Percentiles rank a stretch among this genome's conserved stretches.
Conservation (phyloP, 306 rosid species). For the Oemleria cerasiformis region DNA sequence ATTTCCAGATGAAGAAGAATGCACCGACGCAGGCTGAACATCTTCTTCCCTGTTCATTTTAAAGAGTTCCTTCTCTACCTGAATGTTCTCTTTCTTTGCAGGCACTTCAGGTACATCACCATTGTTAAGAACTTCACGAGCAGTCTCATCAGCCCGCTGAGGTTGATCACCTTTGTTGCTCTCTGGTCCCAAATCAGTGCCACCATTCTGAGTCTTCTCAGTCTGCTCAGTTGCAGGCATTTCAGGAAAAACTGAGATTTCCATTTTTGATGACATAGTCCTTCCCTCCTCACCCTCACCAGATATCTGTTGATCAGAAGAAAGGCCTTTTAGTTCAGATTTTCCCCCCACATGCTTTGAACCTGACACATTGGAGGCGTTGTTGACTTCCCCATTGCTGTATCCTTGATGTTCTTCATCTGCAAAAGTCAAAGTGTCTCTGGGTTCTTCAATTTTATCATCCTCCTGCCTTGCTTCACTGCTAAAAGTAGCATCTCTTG, state of each 20-base stretch:
- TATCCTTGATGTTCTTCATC: slow-evolving; percentile 28
- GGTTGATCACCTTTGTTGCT: slow-evolving; percentile 23
- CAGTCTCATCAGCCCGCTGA: slow-evolving; percentile 35
- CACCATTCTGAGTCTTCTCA: slow-evolving; percentile 25
- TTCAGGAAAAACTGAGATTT: slow-evolving; percentile 17
- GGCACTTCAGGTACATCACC: slow-evolving; percentile 34
- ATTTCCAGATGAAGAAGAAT: slow-evolving; percentile 45
- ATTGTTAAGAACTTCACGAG: slow-evolving; percentile 22
- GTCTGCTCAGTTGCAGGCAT: slow-evolving; percentile 31
- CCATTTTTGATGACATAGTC: slow-evolving; percentile 16
- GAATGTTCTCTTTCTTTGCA: slow-evolving; percentile 40
- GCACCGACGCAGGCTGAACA: slow-evolving; percentile 31
- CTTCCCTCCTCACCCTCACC: slow-evolving; percentile 21
- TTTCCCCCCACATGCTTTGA: slow-evolving; percentile 27
- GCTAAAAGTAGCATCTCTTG: slow-evolving; percentile 20
- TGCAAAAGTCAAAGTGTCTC: not conserved
- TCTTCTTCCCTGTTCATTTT: slow-evolving; percentile 31
- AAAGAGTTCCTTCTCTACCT: slow-evolving; percentile 34
- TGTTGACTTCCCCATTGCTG: slow-evolving; percentile 26
- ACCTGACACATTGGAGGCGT: slow-evolving; percentile 19
- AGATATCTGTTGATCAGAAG: slow-evolving; percentile 24
- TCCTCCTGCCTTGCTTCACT: slow-evolving; percentile 22
- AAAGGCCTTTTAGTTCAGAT: slow-evolving; percentile 29
- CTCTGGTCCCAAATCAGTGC: slow-evolving; percentile 25
- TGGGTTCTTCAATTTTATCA: slow-evolving; percentile 23